These are phyloP conservation scores for Carpinus viminea DNA, from an alignment of 306 rosid species.

Conservation along the genomic window DNA sequence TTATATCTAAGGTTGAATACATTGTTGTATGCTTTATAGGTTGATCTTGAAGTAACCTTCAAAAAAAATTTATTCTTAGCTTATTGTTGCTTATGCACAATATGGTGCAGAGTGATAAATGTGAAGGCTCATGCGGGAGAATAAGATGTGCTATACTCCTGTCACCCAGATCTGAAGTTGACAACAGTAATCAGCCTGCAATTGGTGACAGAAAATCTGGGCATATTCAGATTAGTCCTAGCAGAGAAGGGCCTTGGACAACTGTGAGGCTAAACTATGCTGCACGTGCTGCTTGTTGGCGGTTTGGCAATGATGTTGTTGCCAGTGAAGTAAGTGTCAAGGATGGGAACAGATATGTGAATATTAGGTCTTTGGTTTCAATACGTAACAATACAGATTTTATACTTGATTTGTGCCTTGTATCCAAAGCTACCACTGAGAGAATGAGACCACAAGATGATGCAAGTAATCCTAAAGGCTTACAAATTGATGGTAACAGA, in stretches of 20 bases:
- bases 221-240: slow-evolving; percentile 92
- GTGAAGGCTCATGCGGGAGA: slow-evolving; percentile 42
- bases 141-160: slow-evolving; percentile 65
- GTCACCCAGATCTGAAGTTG: slow-evolving; percentile 54
- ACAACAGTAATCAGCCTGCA: slow-evolving; percentile 39
- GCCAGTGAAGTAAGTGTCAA: slow-evolving; percentile 91
- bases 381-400: slow-evolving; percentile 73
- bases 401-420: slow-evolving; percentile 70
- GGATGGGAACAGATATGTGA: slow-evolving; percentile 87
- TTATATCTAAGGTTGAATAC: slow-evolving; percentile 8
- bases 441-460: slow-evolving; percentile 29
- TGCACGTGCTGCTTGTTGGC: slow-evolving; percentile 96
- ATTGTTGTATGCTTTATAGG: background rate
- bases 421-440: slow-evolving; percentile 41
- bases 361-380: slow-evolving; percentile 85
- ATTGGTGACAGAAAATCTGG: slow-evolving; percentile 57
- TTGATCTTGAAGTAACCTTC: background rate
- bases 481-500: slow-evolving; percentile 34
- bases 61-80: background rate
- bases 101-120: slow-evolving; percentile 42
- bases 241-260: slow-evolving; percentile 97
- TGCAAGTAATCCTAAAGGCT: slow-evolving; percentile 42
- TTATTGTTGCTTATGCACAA: slow-evolving; percentile 24
- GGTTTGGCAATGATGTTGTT: slow-evolving; percentile 85
- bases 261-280: slow-evolving; percentile 95